Percentiles rank a stretch among this genome's conserved stretches.
Evolutionary conservation across 352 stramenopile species (phyloP).

Genomic region (Phytophthora citrophthora): DNA sequence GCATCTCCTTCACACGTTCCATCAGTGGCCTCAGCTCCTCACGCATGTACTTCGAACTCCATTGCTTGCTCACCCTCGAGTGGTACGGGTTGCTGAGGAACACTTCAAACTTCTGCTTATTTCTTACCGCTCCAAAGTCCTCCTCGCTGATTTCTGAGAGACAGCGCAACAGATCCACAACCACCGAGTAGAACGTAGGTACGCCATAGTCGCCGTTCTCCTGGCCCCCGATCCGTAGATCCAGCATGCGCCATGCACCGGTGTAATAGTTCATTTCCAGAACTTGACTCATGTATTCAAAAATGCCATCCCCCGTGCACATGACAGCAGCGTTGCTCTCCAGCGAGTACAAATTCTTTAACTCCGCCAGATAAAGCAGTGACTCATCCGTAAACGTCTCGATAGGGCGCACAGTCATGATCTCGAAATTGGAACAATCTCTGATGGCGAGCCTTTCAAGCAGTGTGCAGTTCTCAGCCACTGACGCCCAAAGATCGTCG

Average conservation of each 20-base stretch:
- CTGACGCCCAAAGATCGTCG: constrained; percentile 32
- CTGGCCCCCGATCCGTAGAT: constrained; percentile 31
- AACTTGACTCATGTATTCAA: constrained; percentile 33
- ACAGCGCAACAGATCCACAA: constrained; percentile 3
- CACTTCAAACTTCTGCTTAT: constrained; percentile 4
- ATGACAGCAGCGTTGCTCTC: constrained; percentile 35
- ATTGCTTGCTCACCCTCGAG: constrained; percentile 5
- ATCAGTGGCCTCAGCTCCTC: too few species aligned
- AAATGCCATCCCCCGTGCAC: constrained; percentile 39
- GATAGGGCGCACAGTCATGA: constrained; percentile 29
- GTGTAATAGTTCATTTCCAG: constrained; percentile 4
- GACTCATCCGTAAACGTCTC: constrained; percentile 31
- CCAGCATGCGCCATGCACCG: constrained; percentile 19
- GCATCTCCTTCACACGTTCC: too few species aligned
- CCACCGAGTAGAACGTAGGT: constrained; percentile 19
- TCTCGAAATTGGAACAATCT: constrained; percentile 31
- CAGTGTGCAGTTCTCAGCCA: constrained; percentile 20
- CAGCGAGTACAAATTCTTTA: constrained; percentile 27
- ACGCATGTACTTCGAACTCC: constrained; percentile 6
- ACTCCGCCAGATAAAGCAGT: constrained; percentile 24
- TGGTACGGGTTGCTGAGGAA: constrained; percentile 20
- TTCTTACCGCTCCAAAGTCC: constrained; percentile 7
- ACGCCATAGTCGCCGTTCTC: constrained; percentile 3
- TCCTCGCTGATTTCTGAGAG: constrained; percentile 14
- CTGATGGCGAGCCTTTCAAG: constrained; percentile 32